These are phyloP conservation scores for Vitis hybrid DNA, from an alignment of 177 flowering plant species.

Conservation along the genomic window DNA sequence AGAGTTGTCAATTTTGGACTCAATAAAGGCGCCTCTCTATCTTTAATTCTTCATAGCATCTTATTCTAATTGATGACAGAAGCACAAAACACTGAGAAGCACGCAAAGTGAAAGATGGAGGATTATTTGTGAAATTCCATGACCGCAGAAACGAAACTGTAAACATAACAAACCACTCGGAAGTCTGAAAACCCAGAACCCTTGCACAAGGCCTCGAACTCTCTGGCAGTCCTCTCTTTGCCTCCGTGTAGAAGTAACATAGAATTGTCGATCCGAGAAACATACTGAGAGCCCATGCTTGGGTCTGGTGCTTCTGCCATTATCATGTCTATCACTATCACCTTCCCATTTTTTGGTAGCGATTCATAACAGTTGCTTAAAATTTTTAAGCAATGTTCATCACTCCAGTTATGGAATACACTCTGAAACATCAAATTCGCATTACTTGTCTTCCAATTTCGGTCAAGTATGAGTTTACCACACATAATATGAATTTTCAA, in stretches of 20 bases:
- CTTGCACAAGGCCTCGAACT: slow-evolving; percentile 15
- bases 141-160: background rate
- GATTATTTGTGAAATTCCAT: slow-evolving; percentile 6
- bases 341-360: slow-evolving; percentile 15
- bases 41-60: too few relatives aligned
- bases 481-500: background rate
- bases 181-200: slow-evolving; percentile 12
- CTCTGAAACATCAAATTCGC: slow-evolving; percentile 9
- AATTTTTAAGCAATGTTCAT: slow-evolving; percentile 18
- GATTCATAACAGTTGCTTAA: slow-evolving; percentile 26
- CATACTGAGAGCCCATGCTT: background rate
- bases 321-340: slow-evolving; percentile 9
- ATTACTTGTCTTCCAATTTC: background rate
- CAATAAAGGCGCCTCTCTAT: too few relatives aligned
- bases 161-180: slow-evolving; percentile 1
- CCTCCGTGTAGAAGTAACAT: slow-evolving; percentile 16
- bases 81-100: too few relatives aligned
- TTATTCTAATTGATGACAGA: too few relatives aligned
- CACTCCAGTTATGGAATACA: slow-evolving; percentile 23
- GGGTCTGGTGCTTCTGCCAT: slow-evolving; percentile 16
- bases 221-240: slow-evolving; percentile 18
- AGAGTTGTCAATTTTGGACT: too few relatives aligned
- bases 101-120: too few relatives aligned
- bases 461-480: background rate
- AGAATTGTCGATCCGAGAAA: slow-evolving; percentile 1